Conservation (phyloP, 768 basidiomycete species). For the Tulasnella sp. region DNA sequence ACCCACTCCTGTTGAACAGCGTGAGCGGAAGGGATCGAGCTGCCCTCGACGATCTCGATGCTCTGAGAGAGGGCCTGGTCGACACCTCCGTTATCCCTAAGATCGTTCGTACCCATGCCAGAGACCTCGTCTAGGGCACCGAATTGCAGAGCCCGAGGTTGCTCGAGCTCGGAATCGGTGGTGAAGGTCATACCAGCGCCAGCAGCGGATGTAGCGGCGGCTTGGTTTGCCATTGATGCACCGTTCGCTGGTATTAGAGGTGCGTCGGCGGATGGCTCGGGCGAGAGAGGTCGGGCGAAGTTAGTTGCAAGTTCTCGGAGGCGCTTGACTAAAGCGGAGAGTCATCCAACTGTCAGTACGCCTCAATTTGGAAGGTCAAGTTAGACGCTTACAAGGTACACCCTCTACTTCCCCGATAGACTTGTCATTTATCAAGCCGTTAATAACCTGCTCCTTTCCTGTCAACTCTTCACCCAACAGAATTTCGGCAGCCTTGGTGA, state of each 20-base stretch:
- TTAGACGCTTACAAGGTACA: slow-evolving; percentile 44
- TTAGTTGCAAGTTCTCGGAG: slow-evolving; percentile 30
- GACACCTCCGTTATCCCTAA: no score
- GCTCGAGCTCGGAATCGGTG: neutral
- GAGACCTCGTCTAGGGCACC: neutral
- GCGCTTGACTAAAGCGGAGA: slow-evolving; percentile 31
- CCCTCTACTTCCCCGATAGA: slow-evolving; percentile 45
- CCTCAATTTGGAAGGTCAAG: neutral
- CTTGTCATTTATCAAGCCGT: slow-evolving; percentile 44
- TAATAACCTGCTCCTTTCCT: slow-evolving; percentile 40
- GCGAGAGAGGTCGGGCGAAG: slow-evolving; percentile 6
- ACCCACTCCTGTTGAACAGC: slow-evolving; percentile 13
- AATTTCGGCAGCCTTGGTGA: slow-evolving; percentile 43
- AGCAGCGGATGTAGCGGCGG: slow-evolving; percentile 28
- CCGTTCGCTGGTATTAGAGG: neutral
- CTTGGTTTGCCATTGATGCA: neutral
- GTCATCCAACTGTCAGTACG: slow-evolving; percentile 10
- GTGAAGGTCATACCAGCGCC: slow-evolving; percentile 37
- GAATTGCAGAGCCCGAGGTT: neutral
- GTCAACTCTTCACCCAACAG: slow-evolving; percentile 49
- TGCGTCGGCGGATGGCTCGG: neutral
- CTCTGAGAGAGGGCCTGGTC: neutral
- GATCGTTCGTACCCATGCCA: no score
- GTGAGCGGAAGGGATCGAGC: slow-evolving; percentile 4
- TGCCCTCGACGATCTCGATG: slow-evolving; percentile 4